Evolutionary conservation across 192 early-diverging fungal genomes (phyloP), one percentile per base, ranked within the genome.

Genomic region (Podila minutissima): DNA sequence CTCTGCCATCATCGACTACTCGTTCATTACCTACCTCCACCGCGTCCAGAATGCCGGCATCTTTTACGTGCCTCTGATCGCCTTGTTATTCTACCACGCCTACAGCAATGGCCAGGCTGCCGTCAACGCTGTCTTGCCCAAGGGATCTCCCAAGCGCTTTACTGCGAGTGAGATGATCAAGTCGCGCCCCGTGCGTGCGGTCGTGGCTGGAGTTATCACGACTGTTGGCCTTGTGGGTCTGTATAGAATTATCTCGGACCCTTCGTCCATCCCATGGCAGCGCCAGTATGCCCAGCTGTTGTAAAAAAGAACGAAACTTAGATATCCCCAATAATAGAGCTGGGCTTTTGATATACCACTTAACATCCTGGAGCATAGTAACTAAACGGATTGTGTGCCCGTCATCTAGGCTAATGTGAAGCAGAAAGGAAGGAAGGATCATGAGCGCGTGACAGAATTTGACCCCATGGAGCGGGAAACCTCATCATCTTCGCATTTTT

Each of bases 1-100:
- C 51, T 81, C 77, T 9, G 59, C 77, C 4, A 55, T 81, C 66
- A 28, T 81, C 10, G 77, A 81, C 22, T 81, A 81, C 32, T 71
- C 59, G 17, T 69, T 69, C 29, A 57, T 81, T 4, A 73, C 71
- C 0, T 73, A 51, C 26, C 31, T 67, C 1, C 65, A 69, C 28
- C 64, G 77, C 32, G 60, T 73, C 38, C 55, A 60, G 3, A 51
- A 58, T 0, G 41, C 70, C 0, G 50, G 53, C 13, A 62, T 61
- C 10, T 17, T 71, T 8, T 73, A 73, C 59, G 41, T 65, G 4
- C 35, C 73, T 19, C 13, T 81, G 35, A 62, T 81, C 5, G 71
- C 66, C 2, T 53, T 73, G 22, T 28, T 73, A 67, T n/a, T 66
- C 4, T 81, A 81, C 26, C 77, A 81, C 55, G 65, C 68, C 65